Conservation (phyloP, 1,284 basidiomycete species). For the Psilocybe mexicana region DNA sequence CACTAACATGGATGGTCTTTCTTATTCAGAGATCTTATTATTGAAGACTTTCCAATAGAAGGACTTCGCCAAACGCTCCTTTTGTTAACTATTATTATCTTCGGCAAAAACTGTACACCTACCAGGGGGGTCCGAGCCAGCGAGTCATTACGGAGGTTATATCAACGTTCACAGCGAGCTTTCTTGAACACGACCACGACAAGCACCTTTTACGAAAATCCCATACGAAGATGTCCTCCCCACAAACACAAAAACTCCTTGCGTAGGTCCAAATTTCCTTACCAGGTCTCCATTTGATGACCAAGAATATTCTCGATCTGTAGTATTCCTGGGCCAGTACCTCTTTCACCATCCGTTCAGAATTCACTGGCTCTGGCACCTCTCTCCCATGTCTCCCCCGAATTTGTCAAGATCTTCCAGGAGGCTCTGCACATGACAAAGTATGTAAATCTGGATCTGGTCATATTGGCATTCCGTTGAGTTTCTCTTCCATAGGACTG, state of each 20-base stretch:
- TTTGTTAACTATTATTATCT: constrained; percentile 9
- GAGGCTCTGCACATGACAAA: constrained; percentile 82
- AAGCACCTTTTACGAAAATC: not conserved
- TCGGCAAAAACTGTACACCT: constrained; percentile 1
- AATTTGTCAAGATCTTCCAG: constrained; percentile 83
- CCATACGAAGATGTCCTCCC: constrained; percentile 5
- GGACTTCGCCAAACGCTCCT: not conserved
- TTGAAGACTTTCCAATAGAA: no score
- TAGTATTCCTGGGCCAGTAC: constrained; percentile 75
- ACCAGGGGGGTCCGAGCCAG: constrained; percentile 9
- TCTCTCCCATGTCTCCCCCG: constrained; percentile 82
- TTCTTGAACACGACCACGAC: constrained; percentile 1
- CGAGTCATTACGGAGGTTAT: constrained; percentile 8
- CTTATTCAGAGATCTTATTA: no score
- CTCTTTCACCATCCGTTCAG: constrained; percentile 52
- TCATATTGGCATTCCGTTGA: not conserved
- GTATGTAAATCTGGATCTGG: constrained; percentile 29
- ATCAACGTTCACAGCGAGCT: not conserved
- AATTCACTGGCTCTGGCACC: constrained; percentile 76
- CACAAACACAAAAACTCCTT: constrained; percentile 15
- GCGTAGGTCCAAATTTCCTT: constrained; percentile 11
- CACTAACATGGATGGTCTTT: no score
- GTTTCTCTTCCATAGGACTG: constrained; percentile 41
- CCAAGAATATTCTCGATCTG: not conserved
- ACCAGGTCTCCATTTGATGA: not conserved